A percentile compares a stretch with the other conserved stretches of the same genome.
phyloP scores from a whole-genome alignment of 1,284 basidiomycete species.

The Lignosus rhinocerotis region DNA sequence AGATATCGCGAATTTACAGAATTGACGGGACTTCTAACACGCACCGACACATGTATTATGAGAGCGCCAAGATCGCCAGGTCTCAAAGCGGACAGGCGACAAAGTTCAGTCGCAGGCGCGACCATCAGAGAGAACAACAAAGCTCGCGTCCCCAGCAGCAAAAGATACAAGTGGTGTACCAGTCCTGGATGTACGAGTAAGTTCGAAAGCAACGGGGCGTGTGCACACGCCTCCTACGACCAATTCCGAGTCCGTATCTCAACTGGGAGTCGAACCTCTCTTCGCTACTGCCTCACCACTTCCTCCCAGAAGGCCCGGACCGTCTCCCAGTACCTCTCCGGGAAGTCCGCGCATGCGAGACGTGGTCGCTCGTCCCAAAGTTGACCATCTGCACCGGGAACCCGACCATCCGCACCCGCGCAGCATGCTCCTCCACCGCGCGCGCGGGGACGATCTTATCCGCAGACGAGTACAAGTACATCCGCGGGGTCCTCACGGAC shows the following conservation, averaged over 20 bases:
- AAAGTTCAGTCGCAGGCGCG: too few species aligned
- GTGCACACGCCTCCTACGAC: background rate
- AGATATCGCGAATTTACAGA: too few species aligned
- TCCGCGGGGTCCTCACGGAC: conserved; percentile 41
- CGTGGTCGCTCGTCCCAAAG: conserved; percentile 52
- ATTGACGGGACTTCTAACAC: too few species aligned
- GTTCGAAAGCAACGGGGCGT: background rate
- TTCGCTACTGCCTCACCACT: conserved; percentile 13
- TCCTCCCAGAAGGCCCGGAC: conserved; percentile 41
- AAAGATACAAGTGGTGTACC: too few species aligned
- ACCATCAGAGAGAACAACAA: too few species aligned
- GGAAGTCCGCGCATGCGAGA: conserved; percentile 55
- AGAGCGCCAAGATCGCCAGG: too few species aligned
- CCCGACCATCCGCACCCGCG: conserved; percentile 37
- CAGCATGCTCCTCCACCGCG: conserved; percentile 45
- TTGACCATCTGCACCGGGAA: conserved; percentile 39
- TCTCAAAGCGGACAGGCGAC: too few species aligned
- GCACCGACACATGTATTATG: too few species aligned
- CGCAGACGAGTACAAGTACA: conserved; percentile 55
- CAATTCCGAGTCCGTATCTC: too few species aligned
- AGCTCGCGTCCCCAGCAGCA: too few species aligned
- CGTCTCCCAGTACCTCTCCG: conserved; percentile 49
- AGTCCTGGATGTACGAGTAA: too few species aligned
- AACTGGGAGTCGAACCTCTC: too few species aligned
- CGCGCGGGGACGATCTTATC: conserved; percentile 47